Evolutionary conservation across 2,329 filamentous ascomycete species (phyloP), one percentile per base, ranked within the genome.

Genomic region (Ophiostoma tasmaniense): DNA sequence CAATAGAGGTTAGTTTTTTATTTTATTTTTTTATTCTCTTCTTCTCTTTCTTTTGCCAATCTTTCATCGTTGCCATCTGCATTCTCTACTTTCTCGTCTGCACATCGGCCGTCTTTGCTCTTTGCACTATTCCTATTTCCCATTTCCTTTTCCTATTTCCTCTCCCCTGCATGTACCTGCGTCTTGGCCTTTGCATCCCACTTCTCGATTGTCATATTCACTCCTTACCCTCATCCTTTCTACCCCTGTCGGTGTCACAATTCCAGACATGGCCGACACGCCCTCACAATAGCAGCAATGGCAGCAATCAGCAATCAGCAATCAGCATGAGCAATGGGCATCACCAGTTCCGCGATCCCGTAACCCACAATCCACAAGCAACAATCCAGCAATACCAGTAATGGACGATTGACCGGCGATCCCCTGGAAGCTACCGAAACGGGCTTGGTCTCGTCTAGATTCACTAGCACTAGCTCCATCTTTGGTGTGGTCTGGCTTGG

Each of bases 1-100:
- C 74, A 84, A 82, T 82, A 80, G 83, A 78, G 83, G 83, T 85
- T 79, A 76, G 82, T 84, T 73, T 70, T 73, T 69, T 70, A 71
- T 64, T 71, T 64, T 45, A 67, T 25, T 45, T 61, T 30, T 59
- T 67, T 67, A 64, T 67, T 66, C 42, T 28, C 8, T 50, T 33
- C 64, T 59, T 61, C n/a, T 10, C 2, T 66, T 72, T 1, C 4
- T 66, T 71, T 33, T 61, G 17, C 33, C 55, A 13, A 65, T 42
- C 61, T n/a, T 5, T 25, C 50, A 25, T n/a, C n/a, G n/a, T n/a
- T n/a, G 25, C 25, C 50, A 8, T n/a, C 8, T 20, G 37, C 10
- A 37, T 37, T 37, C 7, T 37, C 3, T 37, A 10, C 35, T 37
- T 37, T 5, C n/a, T n/a, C n/a, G n/a, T n/a, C n/a, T 37, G 33